Base-by-base conservation (phyloP, 371 early-diverging fungal species). In the Funneliformis caledonium region DNA sequence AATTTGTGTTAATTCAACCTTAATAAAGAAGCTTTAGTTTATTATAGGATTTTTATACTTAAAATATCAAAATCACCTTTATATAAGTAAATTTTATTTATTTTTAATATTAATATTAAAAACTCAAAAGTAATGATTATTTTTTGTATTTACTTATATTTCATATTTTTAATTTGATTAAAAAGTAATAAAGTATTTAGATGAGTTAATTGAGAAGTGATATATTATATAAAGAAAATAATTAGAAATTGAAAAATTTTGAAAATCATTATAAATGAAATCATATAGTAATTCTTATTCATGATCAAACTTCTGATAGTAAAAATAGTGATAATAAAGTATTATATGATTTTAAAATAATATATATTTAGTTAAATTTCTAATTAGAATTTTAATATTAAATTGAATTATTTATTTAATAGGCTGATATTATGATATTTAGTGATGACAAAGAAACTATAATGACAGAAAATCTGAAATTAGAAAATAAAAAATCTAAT, bases 31-130 rank as follows among this genome's bases (percentile, higher is more conserved):
- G 45, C 42, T 75, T 16, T 75, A 9, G 42, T 59, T 12, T 22
- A 75, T 11, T 75, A 75, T 75, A 19, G 56, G 75, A 19, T 75
- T 37, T 75, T 59, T 75, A 59, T 26, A 75, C 59, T 33, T 42
- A 14, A 75, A 75, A 75, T 12, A 14, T 12, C 9, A 2, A 68
- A 42, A 68, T 37, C 0, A 42, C 42, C 37, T 68, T 26, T 19
- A 26, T 12, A 42, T 68, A 68, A 37, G 42, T 37, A 68, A 26
- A 68, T 0, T 37, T 37, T 37, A 68, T 68, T 37, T 68, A 68
- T 68, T 37, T 37, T 68, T 37, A 33, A 33, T 42, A 14, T 4
- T 19, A 16, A 26, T 26, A 26, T 26, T 26, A 37, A 37, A 2
- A 37, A 37, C 1, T 3, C 3, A 1, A 37, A 37, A 37, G 0